Conservation (phyloP, 164 flowering plant genomes). For the Magnolia sinica region DNA sequence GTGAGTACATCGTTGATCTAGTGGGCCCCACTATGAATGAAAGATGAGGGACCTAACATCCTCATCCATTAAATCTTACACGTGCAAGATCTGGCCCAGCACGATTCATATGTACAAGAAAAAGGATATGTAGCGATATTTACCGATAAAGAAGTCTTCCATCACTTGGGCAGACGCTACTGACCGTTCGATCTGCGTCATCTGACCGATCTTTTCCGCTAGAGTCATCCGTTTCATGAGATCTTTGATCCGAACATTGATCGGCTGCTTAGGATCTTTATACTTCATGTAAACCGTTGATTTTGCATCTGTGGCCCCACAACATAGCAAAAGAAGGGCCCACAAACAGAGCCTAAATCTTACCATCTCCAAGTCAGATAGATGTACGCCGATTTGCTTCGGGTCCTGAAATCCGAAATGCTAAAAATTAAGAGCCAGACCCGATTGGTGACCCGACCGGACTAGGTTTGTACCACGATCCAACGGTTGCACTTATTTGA, state of each 20-base stretch:
- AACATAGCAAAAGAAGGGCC: conserved; percentile 25
- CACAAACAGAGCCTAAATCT: conserved; percentile 6
- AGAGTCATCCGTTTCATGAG: conserved; percentile 56
- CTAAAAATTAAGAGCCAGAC: too few species aligned
- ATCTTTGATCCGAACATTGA: conserved; percentile 45
- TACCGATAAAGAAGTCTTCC: conserved; percentile 59
- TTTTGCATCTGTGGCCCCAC: conserved; percentile 20
- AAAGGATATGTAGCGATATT: neutral
- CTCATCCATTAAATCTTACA: conserved; percentile 41
- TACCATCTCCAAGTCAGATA: conserved; percentile 15
- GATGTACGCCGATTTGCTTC: too few species aligned
- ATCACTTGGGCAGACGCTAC: conserved; percentile 45
- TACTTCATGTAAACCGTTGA: conserved; percentile 35
- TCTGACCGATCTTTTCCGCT: conserved; percentile 75
- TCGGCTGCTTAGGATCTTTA: conserved; percentile 55
- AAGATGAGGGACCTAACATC: too few species aligned
- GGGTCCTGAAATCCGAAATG: too few species aligned
- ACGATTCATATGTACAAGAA: conserved; percentile 25
- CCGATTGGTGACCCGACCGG: too few species aligned
- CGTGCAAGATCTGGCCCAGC: conserved; percentile 45
- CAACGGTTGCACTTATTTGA: too few species aligned
- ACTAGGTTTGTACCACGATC: too few species aligned
- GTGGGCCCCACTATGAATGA: conserved; percentile 37
- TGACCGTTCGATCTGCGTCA: conserved; percentile 59
- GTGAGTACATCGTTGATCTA: conserved; percentile 69